Conservation (phyloP, 1,139 yeast genomes). For the Magnusiomyces suaveolens region DNA sequence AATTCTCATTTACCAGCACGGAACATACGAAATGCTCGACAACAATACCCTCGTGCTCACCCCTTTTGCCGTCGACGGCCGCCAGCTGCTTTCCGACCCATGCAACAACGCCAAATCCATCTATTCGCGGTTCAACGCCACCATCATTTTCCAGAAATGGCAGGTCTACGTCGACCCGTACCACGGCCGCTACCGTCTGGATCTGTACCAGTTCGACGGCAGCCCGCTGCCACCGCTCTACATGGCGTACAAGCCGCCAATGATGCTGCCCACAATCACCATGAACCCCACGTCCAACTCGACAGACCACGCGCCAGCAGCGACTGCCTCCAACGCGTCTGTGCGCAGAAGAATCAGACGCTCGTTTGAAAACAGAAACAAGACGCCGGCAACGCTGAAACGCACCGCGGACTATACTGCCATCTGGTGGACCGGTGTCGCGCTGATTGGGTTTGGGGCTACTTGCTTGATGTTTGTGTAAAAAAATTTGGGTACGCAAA, state of each 20-base stretch:
- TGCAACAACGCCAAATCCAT: constrained; percentile 45
- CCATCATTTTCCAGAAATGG: constrained; percentile 51
- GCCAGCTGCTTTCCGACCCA: constrained; percentile 83
- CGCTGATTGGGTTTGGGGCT: constrained; percentile 37
- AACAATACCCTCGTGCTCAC: constrained; percentile 62
- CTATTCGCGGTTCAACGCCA: constrained; percentile 64
- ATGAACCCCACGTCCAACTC: constrained; percentile 65
- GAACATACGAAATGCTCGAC: constrained; percentile 51
- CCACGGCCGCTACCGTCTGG: constrained; percentile 71
- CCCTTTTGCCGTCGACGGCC: constrained; percentile 83
- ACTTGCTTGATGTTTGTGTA: constrained; percentile 29
- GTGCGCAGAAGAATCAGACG: constrained; percentile 47
- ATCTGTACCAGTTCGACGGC: constrained; percentile 75
- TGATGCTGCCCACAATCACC: constrained; percentile 89
- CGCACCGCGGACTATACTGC: constrained; percentile 39
- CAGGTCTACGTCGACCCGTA: constrained; percentile 58
- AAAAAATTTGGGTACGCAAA: background rate
- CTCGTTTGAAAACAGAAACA: constrained; percentile 67
- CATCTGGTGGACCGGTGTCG: constrained; percentile 43
- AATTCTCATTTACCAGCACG: constrained; percentile 79
- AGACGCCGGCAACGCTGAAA: constrained; percentile 60
- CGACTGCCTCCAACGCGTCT: constrained; percentile 23
- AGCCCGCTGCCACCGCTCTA: constrained; percentile 76
- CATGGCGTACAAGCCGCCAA: constrained; percentile 84
- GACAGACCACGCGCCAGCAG: constrained; percentile 8